Evolutionary conservation across 257 asterid genomes (phyloP).

Genomic region (Nicotiana tomentosiformis): DNA sequence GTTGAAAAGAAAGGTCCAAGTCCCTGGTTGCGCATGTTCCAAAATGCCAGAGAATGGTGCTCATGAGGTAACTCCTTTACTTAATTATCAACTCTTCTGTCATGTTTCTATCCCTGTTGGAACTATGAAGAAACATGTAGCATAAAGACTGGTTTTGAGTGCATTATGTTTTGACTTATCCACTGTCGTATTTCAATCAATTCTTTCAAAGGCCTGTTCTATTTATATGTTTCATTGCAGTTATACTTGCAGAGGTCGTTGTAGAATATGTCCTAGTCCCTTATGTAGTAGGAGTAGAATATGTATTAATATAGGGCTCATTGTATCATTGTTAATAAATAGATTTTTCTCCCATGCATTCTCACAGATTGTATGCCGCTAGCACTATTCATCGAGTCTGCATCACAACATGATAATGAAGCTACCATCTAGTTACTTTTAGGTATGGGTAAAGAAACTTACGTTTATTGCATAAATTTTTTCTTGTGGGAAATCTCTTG

Average conservation of each 20-base stretch:
- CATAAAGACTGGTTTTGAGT: too few relatives aligned
- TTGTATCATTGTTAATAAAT: too few relatives aligned
- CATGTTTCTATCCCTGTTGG: not conserved
- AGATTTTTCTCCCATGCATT: too few relatives aligned
- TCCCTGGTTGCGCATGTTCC: conserved; percentile 94
- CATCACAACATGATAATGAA: conserved; percentile 78
- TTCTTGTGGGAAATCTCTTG: conserved; percentile 1
- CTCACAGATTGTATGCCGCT: conserved; percentile 36
- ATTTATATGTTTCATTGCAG: conserved; percentile 36
- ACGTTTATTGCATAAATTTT: not conserved
- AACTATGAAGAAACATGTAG: too few relatives aligned
- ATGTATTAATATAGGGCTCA: too few relatives aligned
- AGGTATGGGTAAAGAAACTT: too few relatives aligned
- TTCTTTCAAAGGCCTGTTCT: not conserved
- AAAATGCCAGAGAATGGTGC: conserved; percentile 95
- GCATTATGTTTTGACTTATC: too few relatives aligned
- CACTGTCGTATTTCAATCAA: too few relatives aligned
- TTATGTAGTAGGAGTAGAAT: too few relatives aligned
- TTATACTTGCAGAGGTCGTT: conserved; percentile 62
- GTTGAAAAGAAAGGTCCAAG: conserved; percentile 81
- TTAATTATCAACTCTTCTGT: not conserved
- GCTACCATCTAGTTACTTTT: too few relatives aligned
- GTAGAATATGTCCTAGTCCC: conserved; percentile 18
- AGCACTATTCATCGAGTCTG: conserved; percentile 89
- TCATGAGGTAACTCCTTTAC: conserved; percentile 36